A percentile compares a stretch with the other conserved stretches of the same genome.
Conservation (phyloP, 345 rosid genomes). For the Clausena lansium region DNA sequence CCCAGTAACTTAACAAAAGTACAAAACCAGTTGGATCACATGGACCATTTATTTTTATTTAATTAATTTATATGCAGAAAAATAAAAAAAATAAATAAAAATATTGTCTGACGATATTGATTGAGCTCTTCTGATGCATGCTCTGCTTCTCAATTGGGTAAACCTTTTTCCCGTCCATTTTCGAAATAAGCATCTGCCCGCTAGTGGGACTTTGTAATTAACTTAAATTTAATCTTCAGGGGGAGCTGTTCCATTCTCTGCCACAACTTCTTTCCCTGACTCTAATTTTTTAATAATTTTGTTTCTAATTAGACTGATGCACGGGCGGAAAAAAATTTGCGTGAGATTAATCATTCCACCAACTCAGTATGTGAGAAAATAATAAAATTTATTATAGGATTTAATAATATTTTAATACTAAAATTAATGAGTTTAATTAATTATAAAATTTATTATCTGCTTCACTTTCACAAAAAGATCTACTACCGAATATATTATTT, state of each 20-base stretch:
- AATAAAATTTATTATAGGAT: too few species aligned
- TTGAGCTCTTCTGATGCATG: background rate
- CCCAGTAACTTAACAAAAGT: background rate
- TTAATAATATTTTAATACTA: too few species aligned
- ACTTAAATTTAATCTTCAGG: background rate
- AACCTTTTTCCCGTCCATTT: background rate
- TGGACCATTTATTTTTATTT: background rate
- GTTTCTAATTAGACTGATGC: too few species aligned
- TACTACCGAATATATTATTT: too few species aligned
- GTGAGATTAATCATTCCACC: too few species aligned
- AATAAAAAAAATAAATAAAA: background rate
- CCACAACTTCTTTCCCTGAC: background rate
- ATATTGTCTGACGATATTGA: background rate
- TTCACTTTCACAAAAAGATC: too few species aligned
- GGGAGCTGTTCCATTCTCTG: background rate
- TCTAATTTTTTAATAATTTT: too few species aligned
- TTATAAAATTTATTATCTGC: too few species aligned
- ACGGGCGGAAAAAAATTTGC: too few species aligned
- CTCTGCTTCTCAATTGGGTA: background rate
- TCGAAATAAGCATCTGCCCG: background rate
- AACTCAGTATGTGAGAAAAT: too few species aligned
- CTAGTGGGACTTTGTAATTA: background rate
- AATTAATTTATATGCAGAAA: background rate
- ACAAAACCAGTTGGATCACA: background rate
- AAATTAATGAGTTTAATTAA: too few species aligned